phyloP scores from a whole-genome alignment of 31 red algal genomes.

The Porphyra umbilicalis region DNA sequence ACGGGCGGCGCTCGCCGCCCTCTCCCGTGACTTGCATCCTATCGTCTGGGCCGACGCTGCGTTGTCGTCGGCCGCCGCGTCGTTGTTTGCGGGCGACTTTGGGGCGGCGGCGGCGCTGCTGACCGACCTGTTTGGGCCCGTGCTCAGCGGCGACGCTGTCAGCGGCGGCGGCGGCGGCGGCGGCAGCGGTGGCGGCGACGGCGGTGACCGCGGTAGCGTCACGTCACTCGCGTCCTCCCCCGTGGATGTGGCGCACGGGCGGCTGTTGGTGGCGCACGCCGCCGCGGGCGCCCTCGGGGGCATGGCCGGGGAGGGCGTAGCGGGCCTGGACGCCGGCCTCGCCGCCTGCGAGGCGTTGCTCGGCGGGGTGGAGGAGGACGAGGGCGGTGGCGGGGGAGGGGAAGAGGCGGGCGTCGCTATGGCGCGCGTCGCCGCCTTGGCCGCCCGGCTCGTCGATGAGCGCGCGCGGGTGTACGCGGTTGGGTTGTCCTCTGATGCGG shows the following conservation, averaged over 20 bases:
- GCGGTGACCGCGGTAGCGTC: background rate
- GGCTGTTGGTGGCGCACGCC: background rate
- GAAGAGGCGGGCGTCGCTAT: background rate
- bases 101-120: background rate
- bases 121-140: background rate
- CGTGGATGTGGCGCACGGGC: background rate
- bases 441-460: background rate
- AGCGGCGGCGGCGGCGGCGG: background rate
- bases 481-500: background rate
- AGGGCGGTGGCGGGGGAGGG: background rate
- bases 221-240: background rate
- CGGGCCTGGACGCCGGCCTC: background rate
- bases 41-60: background rate
- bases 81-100: background rate
- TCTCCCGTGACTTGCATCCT: background rate
- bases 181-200: background rate
- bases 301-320: background rate
- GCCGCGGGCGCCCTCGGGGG: background rate
- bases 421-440: background rate
- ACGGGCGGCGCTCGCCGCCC: background rate
- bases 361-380: background rate
- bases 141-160: no score
- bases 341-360: background rate
- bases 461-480: background rate
- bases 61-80: background rate